These are phyloP conservation scores for Thielaviopsis ethacetica DNA, from an alignment of 2,329 filamentous ascomycete species.

Conservation along the genomic window DNA sequence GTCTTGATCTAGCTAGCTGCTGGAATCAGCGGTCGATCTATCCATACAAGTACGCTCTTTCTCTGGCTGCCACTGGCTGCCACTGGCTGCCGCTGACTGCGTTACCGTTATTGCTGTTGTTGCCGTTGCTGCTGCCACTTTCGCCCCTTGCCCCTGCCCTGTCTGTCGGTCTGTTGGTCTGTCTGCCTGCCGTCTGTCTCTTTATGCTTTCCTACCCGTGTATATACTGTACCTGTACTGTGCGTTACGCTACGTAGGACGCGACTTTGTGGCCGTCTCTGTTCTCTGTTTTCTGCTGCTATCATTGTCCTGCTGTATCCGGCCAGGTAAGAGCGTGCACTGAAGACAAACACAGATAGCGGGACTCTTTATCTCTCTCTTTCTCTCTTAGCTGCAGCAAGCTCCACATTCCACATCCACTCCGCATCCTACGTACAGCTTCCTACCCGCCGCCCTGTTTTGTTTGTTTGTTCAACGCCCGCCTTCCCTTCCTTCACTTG, in stretches of 20 bases:
- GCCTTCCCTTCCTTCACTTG: too few species aligned
- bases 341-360: too few species aligned
- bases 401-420: neutral
- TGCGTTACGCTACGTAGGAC: too few species aligned
- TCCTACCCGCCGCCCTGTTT: neutral
- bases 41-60: neutral
- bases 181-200: neutral
- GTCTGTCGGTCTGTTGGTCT: neutral
- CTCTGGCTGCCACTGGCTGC: neutral
- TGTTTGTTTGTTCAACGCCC: neutral
- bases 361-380: too few species aligned
- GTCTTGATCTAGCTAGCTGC: too few species aligned
- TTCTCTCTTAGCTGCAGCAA: neutral
- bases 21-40: too few species aligned
- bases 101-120: neutral
- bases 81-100: neutral
- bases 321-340: too few species aligned
- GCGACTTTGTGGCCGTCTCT: too few species aligned
- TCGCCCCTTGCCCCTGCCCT: constrained; percentile 1
- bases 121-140: neutral
- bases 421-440: neutral
- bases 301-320: too few species aligned
- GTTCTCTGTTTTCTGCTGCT: too few species aligned
- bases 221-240: too few species aligned
- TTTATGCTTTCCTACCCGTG: neutral